Evolutionary conservation across 2,329 filamentous ascomycete species (phyloP), one percentile per base, ranked within the genome.

Genomic region (Ophiostoma australiae): DNA sequence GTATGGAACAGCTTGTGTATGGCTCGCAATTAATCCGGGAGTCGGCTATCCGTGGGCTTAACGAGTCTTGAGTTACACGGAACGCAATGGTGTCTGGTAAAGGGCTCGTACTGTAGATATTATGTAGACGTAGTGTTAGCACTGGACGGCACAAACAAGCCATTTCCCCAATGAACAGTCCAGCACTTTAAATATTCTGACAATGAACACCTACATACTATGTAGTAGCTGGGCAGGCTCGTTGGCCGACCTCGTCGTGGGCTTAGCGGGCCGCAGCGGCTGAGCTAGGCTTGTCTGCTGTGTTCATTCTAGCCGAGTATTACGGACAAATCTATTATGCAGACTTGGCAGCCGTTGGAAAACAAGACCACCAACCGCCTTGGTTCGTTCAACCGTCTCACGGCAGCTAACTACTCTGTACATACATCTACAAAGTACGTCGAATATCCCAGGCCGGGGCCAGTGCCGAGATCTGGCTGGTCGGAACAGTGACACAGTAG

Each of bases 391-490:
- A 15, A 7, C n/a, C 8, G 58, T 63, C 27, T 35, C 58, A 33
- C 23, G 27, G 58, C 58, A 63, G 58, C 15, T 63, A 31, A 31
- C 27, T 31, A 31, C 37, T 41, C 11, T 41, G 39, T 41, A 41
- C 11, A 41, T 41, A 33, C 58, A 58, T 58, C 58, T 31, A 31
- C 27, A 31, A 31, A 31, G 27, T 31, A 31, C 27, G 27, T 31
- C 27, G 27, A 1, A 31, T 3, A 58, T 58, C 52, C 11, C 52
- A 58, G 13, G 23, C 13, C 23, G 20, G 27, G 55, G 23, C 55
- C 23, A 61, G 55, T 61, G 55, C 55, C 55, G 55, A 61, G 55
- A 35, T 61, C 55, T 33, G 27, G n/a, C 52, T 58, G 48, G 48
- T 55, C 20, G 44, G 44, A n/a, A 6, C 27, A 61, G 23, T 55